These are phyloP conservation scores for Coemansia umbellata DNA, from an alignment of 192 early-diverging fungal species.

Conservation along the genomic window DNA sequence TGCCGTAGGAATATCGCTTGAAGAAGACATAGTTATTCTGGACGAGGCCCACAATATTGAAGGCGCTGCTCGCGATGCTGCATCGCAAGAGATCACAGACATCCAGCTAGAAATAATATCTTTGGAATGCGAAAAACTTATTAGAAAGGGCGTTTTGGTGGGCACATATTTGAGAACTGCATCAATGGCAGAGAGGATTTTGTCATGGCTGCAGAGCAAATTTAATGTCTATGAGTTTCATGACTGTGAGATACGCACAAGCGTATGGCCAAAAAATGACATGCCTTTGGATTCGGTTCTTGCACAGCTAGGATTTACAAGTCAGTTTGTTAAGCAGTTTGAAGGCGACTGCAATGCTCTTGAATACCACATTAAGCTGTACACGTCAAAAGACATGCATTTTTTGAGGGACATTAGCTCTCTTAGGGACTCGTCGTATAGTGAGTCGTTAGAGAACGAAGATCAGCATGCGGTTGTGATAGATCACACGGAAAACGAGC, in stretches of 20 bases:
- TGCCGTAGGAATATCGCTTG: conserved; percentile 49
- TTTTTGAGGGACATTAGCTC: not conserved
- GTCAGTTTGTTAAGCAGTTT: not conserved
- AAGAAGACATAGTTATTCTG: conserved; percentile 52
- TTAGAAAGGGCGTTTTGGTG: not conserved
- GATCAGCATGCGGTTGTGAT: no score
- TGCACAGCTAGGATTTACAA: conserved; percentile 13
- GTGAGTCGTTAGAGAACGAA: no score
- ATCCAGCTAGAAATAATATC: conserved; percentile 24
- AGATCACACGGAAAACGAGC: not conserved
- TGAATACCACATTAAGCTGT: conserved; percentile 18
- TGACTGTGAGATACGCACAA: conserved; percentile 30
- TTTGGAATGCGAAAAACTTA: conserved; percentile 34
- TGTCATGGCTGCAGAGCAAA: conserved; percentile 18
- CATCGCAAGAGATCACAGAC: conserved; percentile 51
- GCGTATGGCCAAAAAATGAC: conserved; percentile 31
- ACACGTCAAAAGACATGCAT: not conserved
- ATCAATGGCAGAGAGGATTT: conserved; percentile 8
- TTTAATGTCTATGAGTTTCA: conserved; percentile 21
- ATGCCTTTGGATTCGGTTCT: conserved; percentile 9
- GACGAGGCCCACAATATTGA: conserved; percentile 70
- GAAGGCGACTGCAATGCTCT: not conserved
- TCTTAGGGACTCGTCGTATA: no score
- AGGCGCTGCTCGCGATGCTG: conserved; percentile 52
- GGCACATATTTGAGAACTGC: conserved; percentile 12